Evolutionary conservation across 2,329 filamentous ascomycete genomes (phyloP), one percentile per base, ranked within the genome.

Genomic region (Pyrenochaeta sp.): DNA sequence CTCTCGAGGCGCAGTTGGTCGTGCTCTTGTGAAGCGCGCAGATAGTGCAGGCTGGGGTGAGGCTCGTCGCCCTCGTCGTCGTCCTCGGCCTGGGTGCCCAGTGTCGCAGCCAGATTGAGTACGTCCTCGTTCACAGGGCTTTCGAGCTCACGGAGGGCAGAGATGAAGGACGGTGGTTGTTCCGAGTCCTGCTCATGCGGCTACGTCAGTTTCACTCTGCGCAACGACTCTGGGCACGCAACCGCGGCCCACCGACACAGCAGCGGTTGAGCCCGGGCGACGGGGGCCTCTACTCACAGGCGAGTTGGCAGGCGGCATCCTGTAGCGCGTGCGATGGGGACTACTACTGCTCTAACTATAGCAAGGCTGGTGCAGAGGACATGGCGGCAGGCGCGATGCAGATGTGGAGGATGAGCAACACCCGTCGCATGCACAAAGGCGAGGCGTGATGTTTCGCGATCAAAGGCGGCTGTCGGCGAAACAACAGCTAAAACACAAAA

Each of bases 31-130:
- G 75, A 56, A 15, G 72, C 77, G 48, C 82, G 79, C 48, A 85
- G 74, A 20, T 52, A 49, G 45, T 56, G 57, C 46, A 66, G 52
- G 58, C 51, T 43, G 37, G 51, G 40, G 17, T 23, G 42, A 7
- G 42, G 11, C 27, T 50, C 43, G 45, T 57, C 72, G 49, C 74
- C 76, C 54, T 81, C 77, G 60, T 78, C 78, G 47, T 74, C 77
- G 56, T 82, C 76, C 61, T 78, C 78, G 36, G 56, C 32, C 15
- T 75, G 73, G 17, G 76, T 80, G 56, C 78, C 78, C 37, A 83
- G 74, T 35, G 81, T 83, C 33, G 79, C 72, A 45, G 82, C 80
- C 52, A 83, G 76, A 62, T 83, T 80, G 49, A 81, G 76, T 18
- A 72, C 67, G 59, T 71, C 64, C 36, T 67, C 62, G 58, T 67